These are phyloP conservation scores for Malassezia dermatis DNA, from an alignment of 1,284 basidiomycete species.

Conservation along the genomic window DNA sequence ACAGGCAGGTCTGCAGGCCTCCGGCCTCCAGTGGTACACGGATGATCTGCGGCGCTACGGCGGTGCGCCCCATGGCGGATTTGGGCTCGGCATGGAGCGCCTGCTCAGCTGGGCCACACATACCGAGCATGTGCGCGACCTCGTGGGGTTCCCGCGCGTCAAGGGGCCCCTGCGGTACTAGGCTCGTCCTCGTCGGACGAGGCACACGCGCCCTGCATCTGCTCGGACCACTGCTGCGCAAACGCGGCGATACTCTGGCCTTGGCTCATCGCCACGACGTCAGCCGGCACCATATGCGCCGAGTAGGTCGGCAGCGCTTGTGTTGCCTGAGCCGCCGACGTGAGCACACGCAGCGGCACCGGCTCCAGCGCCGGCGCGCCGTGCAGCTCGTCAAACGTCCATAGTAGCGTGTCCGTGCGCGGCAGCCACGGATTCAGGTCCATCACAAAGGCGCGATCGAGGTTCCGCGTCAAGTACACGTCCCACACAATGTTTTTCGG, in stretches of 20 bases:
- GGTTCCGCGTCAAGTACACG: conserved; percentile 69
- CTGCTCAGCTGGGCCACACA: conserved; percentile 36
- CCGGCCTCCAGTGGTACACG: conserved; percentile 29
- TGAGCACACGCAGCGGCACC: conserved; percentile 19
- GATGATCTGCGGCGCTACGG: conserved; percentile 36
- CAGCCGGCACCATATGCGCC: conserved; percentile 84
- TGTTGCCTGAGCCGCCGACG: conserved; percentile 17
- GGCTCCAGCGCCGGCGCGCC: neutral
- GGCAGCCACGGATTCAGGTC: conserved; percentile 83
- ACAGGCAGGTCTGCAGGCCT: conserved; percentile 1
- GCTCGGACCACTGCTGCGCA: conserved; percentile 57
- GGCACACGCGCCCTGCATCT: conserved; percentile 51
- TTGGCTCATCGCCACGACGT: conserved; percentile 66
- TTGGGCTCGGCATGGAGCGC: conserved; percentile 42
- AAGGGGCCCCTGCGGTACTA: conserved; percentile 31
- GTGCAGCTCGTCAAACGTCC: conserved; percentile 68
- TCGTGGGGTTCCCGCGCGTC: conserved; percentile 32
- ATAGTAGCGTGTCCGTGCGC: conserved; percentile 75
- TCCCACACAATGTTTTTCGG: conserved; percentile 59
- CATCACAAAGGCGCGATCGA: conserved; percentile 64
- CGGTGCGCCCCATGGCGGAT: conserved; percentile 36
- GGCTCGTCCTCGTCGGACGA: conserved; percentile 22
- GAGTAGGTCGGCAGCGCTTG: conserved; percentile 54
- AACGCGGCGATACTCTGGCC: conserved; percentile 67
- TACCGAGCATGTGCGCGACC: conserved; percentile 39